Evolutionary conservation across 2,329 filamentous ascomycete species (phyloP), one percentile per base, ranked within the genome.

Genomic region (Colletotrichum noveboracense): DNA sequence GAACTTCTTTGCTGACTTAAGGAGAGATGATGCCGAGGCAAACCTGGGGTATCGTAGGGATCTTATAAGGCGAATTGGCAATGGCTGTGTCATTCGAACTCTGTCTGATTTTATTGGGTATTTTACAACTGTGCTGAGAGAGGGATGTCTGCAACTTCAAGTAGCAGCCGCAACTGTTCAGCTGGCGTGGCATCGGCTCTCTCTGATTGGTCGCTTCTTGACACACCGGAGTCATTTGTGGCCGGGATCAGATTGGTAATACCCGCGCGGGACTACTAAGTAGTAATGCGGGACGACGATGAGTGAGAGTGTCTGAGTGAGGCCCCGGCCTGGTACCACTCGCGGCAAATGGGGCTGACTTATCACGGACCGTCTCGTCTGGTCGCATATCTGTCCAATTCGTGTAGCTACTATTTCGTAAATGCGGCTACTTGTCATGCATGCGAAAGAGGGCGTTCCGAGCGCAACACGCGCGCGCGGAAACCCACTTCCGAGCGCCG

Each of bases 211-310:
- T 21, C 43, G 26, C 9, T 12, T 55, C 9, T 13, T 48, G 30
- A 58, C 30, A 30, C 32, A 13, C 28, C 62, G 43, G 70, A 14
- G 21, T 43, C 48, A 56, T 36, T 66, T 13, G 24, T 13, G 70
- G 14, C 43, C 74, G 70, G 70, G 74, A 58, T 68, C 64, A 69
- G 70, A 76, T 76, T 76, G 70, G 74, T 76, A 76, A 76, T 76
- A 76, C 18, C 74, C 74, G 74, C 74, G 74, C 74, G 74, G 70
- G 74, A 74, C 48, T 71, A 52, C 16, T 16, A 61, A 28, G 36
- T 32, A n/a, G 38, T n/a, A 71, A 8, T 34, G 26, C 52, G 7
- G 21, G 30, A 55, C 48, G n/a, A 52, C 43, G 43, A 52, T 52
- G 43, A 21, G n/a, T 13, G 43, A 18, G 18, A 52, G n/a, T 52